phyloP scores from a whole-genome alignment of 148 eudicot species.

The Heliosperma pusillum region DNA sequence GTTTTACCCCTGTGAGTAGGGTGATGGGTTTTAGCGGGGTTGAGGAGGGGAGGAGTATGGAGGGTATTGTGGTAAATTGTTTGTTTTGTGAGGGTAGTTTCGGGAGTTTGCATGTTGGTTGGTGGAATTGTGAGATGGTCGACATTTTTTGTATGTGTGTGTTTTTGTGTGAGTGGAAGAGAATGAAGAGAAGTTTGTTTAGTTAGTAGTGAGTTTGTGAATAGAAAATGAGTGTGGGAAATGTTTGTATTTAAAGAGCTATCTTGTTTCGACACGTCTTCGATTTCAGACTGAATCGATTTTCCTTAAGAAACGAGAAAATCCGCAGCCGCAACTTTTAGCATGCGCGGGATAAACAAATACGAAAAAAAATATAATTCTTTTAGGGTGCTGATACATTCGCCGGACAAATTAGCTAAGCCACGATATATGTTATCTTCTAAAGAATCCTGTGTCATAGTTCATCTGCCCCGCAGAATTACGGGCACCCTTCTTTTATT shows the following conservation, averaged over 20 bases:
- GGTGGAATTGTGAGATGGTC: constrained; percentile 30
- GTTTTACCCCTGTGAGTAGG: constrained; percentile 12
- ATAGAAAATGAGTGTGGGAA: background rate
- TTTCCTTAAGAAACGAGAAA: too few relatives aligned
- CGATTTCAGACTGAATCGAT: background rate
- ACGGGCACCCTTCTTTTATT: too few relatives aligned
- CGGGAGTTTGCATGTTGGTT: constrained; percentile 24
- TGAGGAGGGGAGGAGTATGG: background rate
- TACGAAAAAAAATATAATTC: too few relatives aligned
- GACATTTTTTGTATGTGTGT: constrained; percentile 41
- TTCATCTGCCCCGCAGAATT: too few relatives aligned
- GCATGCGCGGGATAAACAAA: too few relatives aligned
- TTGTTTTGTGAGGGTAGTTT: background rate
- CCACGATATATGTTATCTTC: too few relatives aligned
- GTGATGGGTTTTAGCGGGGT: constrained; percentile 6
- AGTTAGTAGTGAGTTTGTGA: background rate
- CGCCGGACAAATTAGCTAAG: too few relatives aligned
- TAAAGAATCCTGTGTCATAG: too few relatives aligned
- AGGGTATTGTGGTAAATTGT: constrained; percentile 18
- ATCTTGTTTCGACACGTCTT: background rate
- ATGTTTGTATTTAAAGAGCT: background rate
- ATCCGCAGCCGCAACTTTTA: too few relatives aligned
- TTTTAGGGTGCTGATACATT: too few relatives aligned
- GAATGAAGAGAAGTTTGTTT: background rate
- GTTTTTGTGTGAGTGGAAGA: background rate